phyloP scores from a whole-genome alignment of 768 basidiomycete genomes.

The Rhizopogon sp. region DNA sequence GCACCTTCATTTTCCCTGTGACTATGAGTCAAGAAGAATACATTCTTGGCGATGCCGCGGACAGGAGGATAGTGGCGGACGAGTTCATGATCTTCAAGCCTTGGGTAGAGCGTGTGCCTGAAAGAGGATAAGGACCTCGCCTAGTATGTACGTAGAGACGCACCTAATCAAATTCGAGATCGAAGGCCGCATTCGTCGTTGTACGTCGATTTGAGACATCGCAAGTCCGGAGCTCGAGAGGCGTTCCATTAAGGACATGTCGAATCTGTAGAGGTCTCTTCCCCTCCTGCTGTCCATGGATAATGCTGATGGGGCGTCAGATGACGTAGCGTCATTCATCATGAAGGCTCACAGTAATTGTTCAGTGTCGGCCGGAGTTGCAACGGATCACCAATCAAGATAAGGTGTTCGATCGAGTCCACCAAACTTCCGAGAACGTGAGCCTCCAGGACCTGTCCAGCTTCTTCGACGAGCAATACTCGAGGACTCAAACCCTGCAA shows the following conservation, averaged over 20 bases:
- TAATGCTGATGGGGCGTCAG: constrained; percentile 37
- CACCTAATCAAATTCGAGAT: constrained; percentile 49
- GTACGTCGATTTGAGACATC: constrained; percentile 70
- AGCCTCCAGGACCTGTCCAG: constrained; percentile 78
- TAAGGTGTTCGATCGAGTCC: constrained; percentile 63
- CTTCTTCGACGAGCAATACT: constrained; percentile 73
- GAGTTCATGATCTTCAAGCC: constrained; percentile 50
- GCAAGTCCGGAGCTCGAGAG: constrained; percentile 48
- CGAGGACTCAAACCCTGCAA: constrained; percentile 51
- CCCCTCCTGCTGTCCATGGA: constrained; percentile 67
- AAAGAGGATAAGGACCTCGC: not conserved
- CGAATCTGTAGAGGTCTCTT: constrained; percentile 53
- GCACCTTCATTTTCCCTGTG: constrained; percentile 54
- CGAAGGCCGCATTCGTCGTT: constrained; percentile 69
- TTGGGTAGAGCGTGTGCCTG: constrained; percentile 58
- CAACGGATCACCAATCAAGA: constrained; percentile 76
- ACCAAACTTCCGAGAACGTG: constrained; percentile 66
- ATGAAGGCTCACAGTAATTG: constrained; percentile 45
- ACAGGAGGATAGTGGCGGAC: constrained; percentile 51
- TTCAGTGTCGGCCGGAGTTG: constrained; percentile 69
- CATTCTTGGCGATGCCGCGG: constrained; percentile 55
- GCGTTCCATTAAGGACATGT: constrained; percentile 75
- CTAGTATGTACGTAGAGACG: not conserved
- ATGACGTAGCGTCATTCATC: not conserved
- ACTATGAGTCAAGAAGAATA: constrained; percentile 64